phyloP scores from a whole-genome alignment of 169 alveolate genomes.

The Plasmodium ovale region DNA sequence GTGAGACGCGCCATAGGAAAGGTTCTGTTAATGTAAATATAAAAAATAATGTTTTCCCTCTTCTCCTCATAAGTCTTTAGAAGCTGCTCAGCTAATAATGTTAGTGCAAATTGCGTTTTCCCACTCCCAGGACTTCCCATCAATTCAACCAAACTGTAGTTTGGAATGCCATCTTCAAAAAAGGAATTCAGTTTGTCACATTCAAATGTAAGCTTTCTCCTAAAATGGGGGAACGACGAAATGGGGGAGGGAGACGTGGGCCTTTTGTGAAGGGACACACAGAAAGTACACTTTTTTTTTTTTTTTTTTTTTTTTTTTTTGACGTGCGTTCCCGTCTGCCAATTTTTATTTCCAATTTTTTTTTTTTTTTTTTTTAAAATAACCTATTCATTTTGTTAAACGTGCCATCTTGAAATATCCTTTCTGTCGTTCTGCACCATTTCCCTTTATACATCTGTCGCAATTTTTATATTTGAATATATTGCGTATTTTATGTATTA shows the following conservation, averaged over 20 bases:
- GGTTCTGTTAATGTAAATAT: slow-evolving; percentile 39
- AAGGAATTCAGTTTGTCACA: slow-evolving; percentile 31
- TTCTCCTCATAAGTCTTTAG: slow-evolving; percentile 15
- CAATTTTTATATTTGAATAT: too few species aligned
- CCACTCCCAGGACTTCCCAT: slow-evolving; percentile 59
- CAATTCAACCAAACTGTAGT: slow-evolving; percentile 42
- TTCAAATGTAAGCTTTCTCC: slow-evolving; percentile 47
- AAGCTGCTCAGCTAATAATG: slow-evolving; percentile 53
- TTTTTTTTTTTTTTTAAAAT: not conserved
- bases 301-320: not conserved
- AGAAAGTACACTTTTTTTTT: not conserved
- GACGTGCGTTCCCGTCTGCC: not conserved
- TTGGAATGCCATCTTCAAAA: slow-evolving; percentile 57
- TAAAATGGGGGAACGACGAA: too few species aligned
- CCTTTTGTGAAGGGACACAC: too few species aligned
- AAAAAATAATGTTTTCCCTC: slow-evolving; percentile 43
- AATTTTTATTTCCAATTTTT: too few species aligned
- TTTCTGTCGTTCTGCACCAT: slow-evolving; percentile 52
- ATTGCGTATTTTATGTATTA: too few species aligned
- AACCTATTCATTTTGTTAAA: slow-evolving; percentile 51
- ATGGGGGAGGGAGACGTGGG: too few species aligned
- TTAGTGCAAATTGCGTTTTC: slow-evolving; percentile 52
- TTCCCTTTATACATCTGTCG: slow-evolving; percentile 15
- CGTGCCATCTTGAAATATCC: slow-evolving; percentile 36
- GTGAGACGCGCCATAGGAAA: slow-evolving; percentile 37